phyloP scores from a whole-genome alignment of 1,284 basidiomycete genomes.

The Melanopsichium pennsylvanicum region DNA sequence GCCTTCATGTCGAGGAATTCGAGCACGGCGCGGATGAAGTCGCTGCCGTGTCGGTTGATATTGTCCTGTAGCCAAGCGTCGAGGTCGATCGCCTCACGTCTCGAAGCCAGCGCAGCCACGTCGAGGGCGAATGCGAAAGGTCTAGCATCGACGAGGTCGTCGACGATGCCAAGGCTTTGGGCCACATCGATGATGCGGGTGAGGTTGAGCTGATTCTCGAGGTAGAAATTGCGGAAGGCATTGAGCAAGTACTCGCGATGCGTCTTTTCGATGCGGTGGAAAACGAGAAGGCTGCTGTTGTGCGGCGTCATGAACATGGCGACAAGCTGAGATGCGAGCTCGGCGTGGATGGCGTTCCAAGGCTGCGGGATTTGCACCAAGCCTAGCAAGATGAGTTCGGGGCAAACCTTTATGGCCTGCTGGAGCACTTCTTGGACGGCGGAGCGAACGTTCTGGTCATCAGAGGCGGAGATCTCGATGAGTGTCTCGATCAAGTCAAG shows the following conservation, averaged over 20 bases:
- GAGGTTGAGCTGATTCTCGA: slow-evolving; percentile 90
- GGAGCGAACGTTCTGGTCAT: slow-evolving; percentile 69
- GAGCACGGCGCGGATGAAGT: slow-evolving; percentile 78
- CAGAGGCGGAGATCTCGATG: slow-evolving; percentile 88
- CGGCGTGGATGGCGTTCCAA: slow-evolving; percentile 85
- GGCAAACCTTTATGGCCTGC: slow-evolving; percentile 73
- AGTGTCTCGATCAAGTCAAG: slow-evolving; percentile 86
- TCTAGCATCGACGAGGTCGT: slow-evolving; percentile 83
- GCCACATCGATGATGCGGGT: slow-evolving; percentile 93
- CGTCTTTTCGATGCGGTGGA: slow-evolving; percentile 93
- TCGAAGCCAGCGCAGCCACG: slow-evolving; percentile 88
- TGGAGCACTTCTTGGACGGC: slow-evolving; percentile 62
- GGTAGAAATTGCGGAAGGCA: slow-evolving; percentile 88
- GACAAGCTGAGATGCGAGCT: slow-evolving; percentile 85
- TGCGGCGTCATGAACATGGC: slow-evolving; percentile 90
- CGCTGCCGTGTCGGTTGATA: slow-evolving; percentile 77
- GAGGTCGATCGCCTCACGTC: slow-evolving; percentile 90
- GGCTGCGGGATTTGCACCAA: slow-evolving; percentile 84
- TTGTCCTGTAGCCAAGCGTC: slow-evolving; percentile 95
- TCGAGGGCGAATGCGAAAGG: slow-evolving; percentile 83
- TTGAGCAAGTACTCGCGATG: slow-evolving; percentile 83
- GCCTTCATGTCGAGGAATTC: slow-evolving; percentile 63
- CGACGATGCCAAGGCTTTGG: slow-evolving; percentile 90
- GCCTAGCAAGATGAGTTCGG: slow-evolving; percentile 93
- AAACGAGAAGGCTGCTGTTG: slow-evolving; percentile 92